Evolutionary conservation across 1,284 basidiomycete genomes (phyloP), one percentile per base, ranked within the genome.

Genomic region (Melanopsichium pennsylvanicum): DNA sequence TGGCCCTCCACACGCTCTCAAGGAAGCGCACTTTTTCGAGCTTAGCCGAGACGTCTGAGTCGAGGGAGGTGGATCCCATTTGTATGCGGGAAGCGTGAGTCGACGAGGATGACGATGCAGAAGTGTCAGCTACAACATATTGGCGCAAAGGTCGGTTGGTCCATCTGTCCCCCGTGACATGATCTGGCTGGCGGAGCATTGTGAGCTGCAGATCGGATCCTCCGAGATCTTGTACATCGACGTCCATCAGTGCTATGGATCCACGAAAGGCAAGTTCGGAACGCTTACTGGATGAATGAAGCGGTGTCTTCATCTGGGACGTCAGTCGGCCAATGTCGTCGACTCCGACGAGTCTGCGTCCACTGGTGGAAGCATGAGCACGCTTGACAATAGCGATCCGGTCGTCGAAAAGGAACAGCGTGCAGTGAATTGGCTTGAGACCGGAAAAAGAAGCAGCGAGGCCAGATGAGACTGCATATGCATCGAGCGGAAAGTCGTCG

Each of bases 381-480:
- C 96, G 87, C 83, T 97, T 97, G 46, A 89, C 89, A 59, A 99
- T 88, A 78, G 97, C 86, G 25, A 99, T 84, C 76, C 92, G 92
- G 83, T 98, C 96, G 73, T 95, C 91, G 76, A 99, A 98, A 34
- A 99, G 84, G 81, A 98, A 91, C 29, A 99, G 84, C 0, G 90
- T 92, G 81, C 91, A 94, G 73, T 92, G 90, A 10, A 97, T 84
- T 11, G 70, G 52, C 16, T 63, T 66, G 37, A 50, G 38, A 29
- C 51, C 55, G 5, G 55, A 52, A 19, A 52, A 56, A 23, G 61
- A 44, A 19, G 57, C 36, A 9, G 42, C 31, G 25, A 43, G 40
- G 43, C 54, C 58, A 39, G 48, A 52, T 7, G 61, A 52, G 5
- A 56, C 63, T 19, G 52, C 36, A 2, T 40, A 43, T 4, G 49